A percentile compares a stretch with the other conserved stretches of the same genome.
Conservation (phyloP, 495 filamentous ascomycete genomes). For the Penicillium psychrofluorescens region DNA sequence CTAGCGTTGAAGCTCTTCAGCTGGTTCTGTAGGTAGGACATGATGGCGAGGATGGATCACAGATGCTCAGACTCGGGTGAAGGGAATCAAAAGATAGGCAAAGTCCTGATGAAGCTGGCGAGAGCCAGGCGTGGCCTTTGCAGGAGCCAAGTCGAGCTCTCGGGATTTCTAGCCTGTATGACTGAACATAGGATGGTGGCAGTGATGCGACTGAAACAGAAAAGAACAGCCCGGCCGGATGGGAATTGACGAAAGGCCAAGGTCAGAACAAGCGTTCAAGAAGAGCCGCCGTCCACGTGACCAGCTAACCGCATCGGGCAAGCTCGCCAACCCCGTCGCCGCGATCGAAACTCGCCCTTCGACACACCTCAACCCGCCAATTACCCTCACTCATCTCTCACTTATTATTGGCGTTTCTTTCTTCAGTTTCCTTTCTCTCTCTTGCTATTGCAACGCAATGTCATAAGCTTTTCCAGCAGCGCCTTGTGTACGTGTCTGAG, state of each 20-base stretch:
- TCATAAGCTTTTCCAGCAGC: slow-evolving; percentile 7
- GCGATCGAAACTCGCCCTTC: slow-evolving; percentile 11
- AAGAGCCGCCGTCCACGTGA: slow-evolving; percentile 9
- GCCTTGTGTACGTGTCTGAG: slow-evolving; percentile 14
- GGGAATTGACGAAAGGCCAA: too few relatives aligned
- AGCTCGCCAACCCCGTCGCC: slow-evolving; percentile 10
- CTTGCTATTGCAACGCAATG: slow-evolving; percentile 11
- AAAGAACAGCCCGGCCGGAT: too few relatives aligned
- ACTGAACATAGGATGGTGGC: not conserved
- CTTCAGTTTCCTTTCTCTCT: not conserved
- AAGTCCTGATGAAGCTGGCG: not conserved
- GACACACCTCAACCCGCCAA: slow-evolving; percentile 6
- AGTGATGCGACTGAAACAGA: not conserved
- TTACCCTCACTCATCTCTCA: slow-evolving; percentile 2
- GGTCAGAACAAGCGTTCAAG: not conserved
- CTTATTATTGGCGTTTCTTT: slow-evolving; percentile 1
- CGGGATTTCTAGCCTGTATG: not conserved
- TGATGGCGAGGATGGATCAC: slow-evolving; percentile 11
- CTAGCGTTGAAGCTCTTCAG: slow-evolving; percentile 42
- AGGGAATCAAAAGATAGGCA: not conserved
- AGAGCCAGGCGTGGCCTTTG: not conserved
- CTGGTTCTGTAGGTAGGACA: slow-evolving; percentile 42
- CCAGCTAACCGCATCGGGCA: too few relatives aligned
- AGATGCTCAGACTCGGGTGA: not conserved
- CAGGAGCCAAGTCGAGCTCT: not conserved